These are phyloP conservation scores for Arachis monticola DNA, from an alignment of 331 rosid species.

Conservation along the genomic window DNA sequence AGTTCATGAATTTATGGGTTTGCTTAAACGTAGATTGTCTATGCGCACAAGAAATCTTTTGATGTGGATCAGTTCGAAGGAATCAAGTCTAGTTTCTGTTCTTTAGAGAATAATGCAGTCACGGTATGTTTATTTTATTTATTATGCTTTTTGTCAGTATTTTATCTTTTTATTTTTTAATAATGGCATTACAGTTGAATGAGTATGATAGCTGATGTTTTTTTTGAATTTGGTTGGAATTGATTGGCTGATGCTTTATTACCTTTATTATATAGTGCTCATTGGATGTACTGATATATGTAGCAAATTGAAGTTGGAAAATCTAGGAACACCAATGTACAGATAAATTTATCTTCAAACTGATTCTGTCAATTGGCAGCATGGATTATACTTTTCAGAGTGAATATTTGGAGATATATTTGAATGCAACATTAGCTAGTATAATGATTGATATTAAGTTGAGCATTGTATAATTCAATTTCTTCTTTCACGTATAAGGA, in stretches of 20 bases:
- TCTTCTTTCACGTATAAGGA: neutral
- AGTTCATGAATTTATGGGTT: constrained; percentile 17
- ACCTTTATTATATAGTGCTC: neutral
- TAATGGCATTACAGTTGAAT: neutral
- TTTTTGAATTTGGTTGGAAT: neutral
- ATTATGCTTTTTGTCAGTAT: neutral
- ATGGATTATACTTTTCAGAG: neutral
- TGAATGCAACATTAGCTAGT: neutral
- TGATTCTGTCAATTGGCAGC: neutral
- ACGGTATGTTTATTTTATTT: constrained; percentile 50
- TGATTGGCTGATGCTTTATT: neutral
- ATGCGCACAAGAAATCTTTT: constrained; percentile 77
- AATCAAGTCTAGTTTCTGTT: constrained; percentile 54
- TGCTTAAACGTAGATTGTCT: constrained; percentile 61
- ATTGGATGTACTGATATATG: neutral
- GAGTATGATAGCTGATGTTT: neutral
- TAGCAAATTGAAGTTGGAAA: neutral
- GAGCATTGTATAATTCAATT: neutral
- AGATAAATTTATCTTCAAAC: neutral
- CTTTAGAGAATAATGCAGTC: constrained; percentile 40
- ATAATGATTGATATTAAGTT: constrained; percentile 8
- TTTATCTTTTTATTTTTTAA: neutral
- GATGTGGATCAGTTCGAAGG: constrained; percentile 52
- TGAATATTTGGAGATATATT: neutral
- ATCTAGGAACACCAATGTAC: neutral